Evolutionary conservation across 345 rosid genomes (phyloP).

Genomic region (Hypericum androsaemum): DNA sequence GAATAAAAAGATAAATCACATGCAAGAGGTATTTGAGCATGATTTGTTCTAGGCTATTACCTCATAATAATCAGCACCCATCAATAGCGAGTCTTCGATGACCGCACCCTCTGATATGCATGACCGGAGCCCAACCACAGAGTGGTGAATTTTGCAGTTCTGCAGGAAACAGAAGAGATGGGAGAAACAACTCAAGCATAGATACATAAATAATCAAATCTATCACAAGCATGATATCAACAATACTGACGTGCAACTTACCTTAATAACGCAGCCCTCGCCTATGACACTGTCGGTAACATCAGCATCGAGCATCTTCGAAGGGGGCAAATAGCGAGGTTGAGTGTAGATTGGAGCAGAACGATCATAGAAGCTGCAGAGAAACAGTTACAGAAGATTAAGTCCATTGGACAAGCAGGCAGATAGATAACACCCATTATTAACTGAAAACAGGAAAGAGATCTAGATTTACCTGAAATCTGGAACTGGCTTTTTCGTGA

Average conservation of each 20-base stretch:
- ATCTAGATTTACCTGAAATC: constrained; percentile 61
- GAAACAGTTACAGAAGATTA: not conserved
- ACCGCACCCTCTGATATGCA: constrained; percentile 95
- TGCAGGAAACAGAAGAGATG: constrained; percentile 16
- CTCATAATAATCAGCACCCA: constrained; percentile 98
- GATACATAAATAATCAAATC: no score
- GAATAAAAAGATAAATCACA: no score
- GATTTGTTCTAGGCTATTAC: constrained; percentile 17
- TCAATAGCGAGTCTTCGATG: constrained; percentile 78
- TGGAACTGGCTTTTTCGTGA: constrained; percentile 88
- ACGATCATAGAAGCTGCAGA: constrained; percentile 82
- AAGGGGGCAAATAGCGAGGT: constrained; percentile 92
- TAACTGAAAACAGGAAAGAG: constrained; percentile 1
- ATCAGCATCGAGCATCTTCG: constrained; percentile 97
- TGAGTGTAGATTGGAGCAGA: constrained; percentile 95
- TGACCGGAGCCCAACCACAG: constrained; percentile 88
- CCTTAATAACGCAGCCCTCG: constrained; percentile 97
- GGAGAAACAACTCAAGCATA: not conserved
- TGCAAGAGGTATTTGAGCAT: no score
- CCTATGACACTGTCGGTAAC: constrained; percentile 94
- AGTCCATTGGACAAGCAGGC: not conserved
- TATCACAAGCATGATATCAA: not conserved
- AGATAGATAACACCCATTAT: not conserved
- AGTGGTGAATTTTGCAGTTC: constrained; percentile 95
- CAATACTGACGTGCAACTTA: constrained; percentile 13